Conservation (phyloP, 2,329 filamentous ascomycete genomes). For the Exophiala bonariae region DNA sequence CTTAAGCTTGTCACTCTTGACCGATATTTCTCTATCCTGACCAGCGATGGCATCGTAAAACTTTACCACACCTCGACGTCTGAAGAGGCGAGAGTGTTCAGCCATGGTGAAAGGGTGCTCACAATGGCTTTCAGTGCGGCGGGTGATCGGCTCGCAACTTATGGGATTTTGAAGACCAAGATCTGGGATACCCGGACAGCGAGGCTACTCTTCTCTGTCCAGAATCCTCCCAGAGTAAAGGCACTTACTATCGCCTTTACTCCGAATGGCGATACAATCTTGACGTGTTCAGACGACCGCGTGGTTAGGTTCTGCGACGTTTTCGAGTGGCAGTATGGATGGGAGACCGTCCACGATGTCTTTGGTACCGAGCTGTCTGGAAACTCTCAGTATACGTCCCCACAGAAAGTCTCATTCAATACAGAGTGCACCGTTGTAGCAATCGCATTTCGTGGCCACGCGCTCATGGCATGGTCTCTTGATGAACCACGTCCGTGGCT, state of each 20-base stretch:
- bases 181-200: conserved; percentile 23
- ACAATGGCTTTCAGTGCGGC: conserved; percentile 9
- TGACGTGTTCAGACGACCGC: conserved; percentile 13
- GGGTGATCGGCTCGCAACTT: conserved; percentile 22
- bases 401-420: conserved; percentile 20
- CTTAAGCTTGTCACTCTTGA: conserved; percentile 19
- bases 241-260: conserved; percentile 23
- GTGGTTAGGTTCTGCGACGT: conserved; percentile 5
- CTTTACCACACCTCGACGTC: conserved; percentile 28
- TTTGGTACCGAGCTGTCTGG: conserved; percentile 5
- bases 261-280: conserved; percentile 14
- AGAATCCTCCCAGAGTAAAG: conserved; percentile 12
- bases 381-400: conserved; percentile 8
- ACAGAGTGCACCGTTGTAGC: conserved; percentile 17
- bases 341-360: conserved; percentile 9
- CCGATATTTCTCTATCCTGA: conserved; percentile 28
- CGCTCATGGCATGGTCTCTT: conserved; percentile 20
- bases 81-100: conserved; percentile 21
- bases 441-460: conserved; percentile 19
- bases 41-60: conserved; percentile 23
- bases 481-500: conserved; percentile 4
- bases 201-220: conserved; percentile 11
- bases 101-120: conserved; percentile 23
- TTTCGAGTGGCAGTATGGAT: conserved; percentile 10
- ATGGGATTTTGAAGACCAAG: conserved; percentile 18